Conservation (phyloP, 2,329 filamentous ascomycete genomes). For the Diaporthe vexans region DNA sequence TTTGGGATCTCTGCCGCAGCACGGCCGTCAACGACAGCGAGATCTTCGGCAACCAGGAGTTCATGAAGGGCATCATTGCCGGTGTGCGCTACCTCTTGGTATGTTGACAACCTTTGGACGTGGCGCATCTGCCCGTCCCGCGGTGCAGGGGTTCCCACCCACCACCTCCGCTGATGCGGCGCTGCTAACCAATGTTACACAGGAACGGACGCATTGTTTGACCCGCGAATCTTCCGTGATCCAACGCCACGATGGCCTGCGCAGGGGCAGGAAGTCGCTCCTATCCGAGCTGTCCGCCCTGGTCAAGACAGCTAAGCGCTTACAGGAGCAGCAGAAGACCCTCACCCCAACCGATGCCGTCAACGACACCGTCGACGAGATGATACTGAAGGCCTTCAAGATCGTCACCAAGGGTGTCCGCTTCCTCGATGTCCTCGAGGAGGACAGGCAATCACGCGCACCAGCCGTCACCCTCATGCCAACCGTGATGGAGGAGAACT, state of each 20-base stretch:
- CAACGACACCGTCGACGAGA: constrained; percentile 88
- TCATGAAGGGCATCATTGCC: constrained; percentile 93
- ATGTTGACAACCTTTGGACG: constrained; percentile 53
- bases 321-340: constrained; percentile 79
- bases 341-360: constrained; percentile 67
- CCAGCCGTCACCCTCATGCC: constrained; percentile 71
- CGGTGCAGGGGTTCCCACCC: background rate
- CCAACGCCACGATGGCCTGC: constrained; percentile 80
- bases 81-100: constrained; percentile 92
- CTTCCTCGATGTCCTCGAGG: constrained; percentile 89
- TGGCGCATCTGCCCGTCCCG: background rate
- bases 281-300: constrained; percentile 90
- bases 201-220: constrained; percentile 91
- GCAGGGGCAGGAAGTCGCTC: constrained; percentile 86
- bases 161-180: constrained; percentile 5
- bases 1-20: constrained; percentile 91
- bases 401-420: constrained; percentile 92
- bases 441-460: constrained; percentile 65
- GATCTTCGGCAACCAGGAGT: constrained; percentile 91
- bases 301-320: constrained; percentile 87
- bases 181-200: constrained; percentile 45
- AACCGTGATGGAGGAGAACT: constrained; percentile 70
- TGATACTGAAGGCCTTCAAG: constrained; percentile 93
- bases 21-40: constrained; percentile 81
- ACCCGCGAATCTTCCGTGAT: constrained; percentile 85